phyloP scores from a whole-genome alignment of 2,329 filamentous ascomycete species.

The Berkeleyomyces basicola region DNA sequence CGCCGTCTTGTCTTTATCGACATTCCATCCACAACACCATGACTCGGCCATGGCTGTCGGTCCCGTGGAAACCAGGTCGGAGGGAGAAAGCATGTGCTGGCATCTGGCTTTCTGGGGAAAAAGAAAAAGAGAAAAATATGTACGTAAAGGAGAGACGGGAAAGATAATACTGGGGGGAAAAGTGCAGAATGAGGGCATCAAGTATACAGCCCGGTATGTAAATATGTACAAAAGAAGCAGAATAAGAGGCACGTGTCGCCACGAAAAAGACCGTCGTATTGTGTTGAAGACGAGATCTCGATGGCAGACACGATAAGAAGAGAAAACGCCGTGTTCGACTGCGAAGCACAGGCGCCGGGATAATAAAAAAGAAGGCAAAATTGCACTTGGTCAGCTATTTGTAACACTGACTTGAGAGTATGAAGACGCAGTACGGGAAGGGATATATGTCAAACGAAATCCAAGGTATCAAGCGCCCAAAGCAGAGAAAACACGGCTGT shows the following conservation, averaged over 20 bases:
- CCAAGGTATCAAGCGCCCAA: constrained; percentile 1
- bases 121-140: not conserved
- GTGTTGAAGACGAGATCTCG: not conserved
- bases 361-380: constrained; percentile 1
- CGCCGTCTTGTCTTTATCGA: too few relatives aligned
- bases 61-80: too few relatives aligned
- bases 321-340: not conserved
- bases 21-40: too few relatives aligned
- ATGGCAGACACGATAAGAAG: not conserved
- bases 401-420: not conserved
- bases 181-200: not conserved
- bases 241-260: not conserved
- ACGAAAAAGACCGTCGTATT: not conserved
- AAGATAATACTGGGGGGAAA: constrained; percentile 1
- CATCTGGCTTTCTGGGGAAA: not conserved
- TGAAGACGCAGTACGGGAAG: constrained; percentile 4
- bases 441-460: constrained; percentile 7
- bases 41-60: too few relatives aligned
- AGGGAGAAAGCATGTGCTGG: too few relatives aligned
- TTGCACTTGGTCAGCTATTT: not conserved
- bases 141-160: not conserved
- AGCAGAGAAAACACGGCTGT: not conserved
- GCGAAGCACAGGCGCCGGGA: not conserved
- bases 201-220: not conserved
- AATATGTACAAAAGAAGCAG: constrained; percentile 5